Conservation (phyloP, 768 basidiomycete species). For the Lactarius evosmus region DNA sequence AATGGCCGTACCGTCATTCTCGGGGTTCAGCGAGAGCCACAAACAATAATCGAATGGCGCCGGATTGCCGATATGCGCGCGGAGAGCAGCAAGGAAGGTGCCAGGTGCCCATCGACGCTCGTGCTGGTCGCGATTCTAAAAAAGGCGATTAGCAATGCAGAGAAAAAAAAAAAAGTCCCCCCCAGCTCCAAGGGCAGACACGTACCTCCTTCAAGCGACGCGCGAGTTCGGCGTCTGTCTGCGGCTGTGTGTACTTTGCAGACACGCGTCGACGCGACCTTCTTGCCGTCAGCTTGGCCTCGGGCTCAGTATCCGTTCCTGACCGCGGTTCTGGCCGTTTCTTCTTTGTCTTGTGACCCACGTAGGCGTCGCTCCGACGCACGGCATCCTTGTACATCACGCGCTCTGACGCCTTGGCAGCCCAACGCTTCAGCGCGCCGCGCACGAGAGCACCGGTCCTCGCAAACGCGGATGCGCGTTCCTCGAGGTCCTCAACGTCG, state of each 20-base stretch:
- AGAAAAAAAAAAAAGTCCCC: slow-evolving; percentile 8
- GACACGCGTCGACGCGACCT: slow-evolving; percentile 39
- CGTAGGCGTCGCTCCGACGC: slow-evolving; percentile 57
- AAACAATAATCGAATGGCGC: slow-evolving; percentile 51
- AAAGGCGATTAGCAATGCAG: neutral
- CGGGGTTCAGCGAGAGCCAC: slow-evolving; percentile 75
- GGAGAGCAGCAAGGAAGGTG: slow-evolving; percentile 57
- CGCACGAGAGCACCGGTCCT: slow-evolving; percentile 13
- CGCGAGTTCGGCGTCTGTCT: slow-evolving; percentile 63
- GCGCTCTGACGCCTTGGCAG: slow-evolving; percentile 19
- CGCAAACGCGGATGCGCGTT: slow-evolving; percentile 8
- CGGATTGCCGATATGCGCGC: slow-evolving; percentile 38
- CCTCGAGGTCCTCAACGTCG: slow-evolving; percentile 15
- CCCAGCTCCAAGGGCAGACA: slow-evolving; percentile 6
- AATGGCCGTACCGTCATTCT: slow-evolving; percentile 71
- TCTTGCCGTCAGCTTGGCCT: slow-evolving; percentile 31
- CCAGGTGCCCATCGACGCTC: slow-evolving; percentile 71
- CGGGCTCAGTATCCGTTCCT: slow-evolving; percentile 13
- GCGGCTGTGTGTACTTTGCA: slow-evolving; percentile 48
- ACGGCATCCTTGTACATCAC: slow-evolving; percentile 46
- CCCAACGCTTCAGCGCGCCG: slow-evolving; percentile 20
- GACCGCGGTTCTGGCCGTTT: slow-evolving; percentile 31
- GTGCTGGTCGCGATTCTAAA: slow-evolving; percentile 69
- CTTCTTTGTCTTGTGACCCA: slow-evolving; percentile 41
- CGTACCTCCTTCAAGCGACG: slow-evolving; percentile 65